Evolutionary conservation across 768 basidiomycete genomes (phyloP).

Genomic region (Lactarius trivialis): DNA sequence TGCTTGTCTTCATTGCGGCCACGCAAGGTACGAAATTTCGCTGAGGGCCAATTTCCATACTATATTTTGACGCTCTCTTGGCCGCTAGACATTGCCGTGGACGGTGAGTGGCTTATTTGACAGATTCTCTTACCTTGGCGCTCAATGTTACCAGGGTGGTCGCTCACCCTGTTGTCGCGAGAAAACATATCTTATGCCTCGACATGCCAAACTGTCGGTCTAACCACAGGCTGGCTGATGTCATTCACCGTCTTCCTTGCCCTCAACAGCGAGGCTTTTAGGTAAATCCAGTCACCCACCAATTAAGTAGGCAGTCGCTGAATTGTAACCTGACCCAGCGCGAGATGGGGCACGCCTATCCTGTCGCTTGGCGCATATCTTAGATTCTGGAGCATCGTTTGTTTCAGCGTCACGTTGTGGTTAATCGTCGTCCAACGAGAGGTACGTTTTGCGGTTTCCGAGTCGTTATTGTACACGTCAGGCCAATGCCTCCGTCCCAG

Average conservation of each 20-base stretch:
- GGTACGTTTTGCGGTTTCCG: slow-evolving; percentile 39
- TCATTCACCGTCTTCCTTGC: slow-evolving; percentile 98
- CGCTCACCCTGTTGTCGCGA: slow-evolving; percentile 78
- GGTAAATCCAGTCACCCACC: slow-evolving; percentile 36
- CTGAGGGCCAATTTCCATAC: background rate
- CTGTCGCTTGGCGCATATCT: slow-evolving; percentile 73
- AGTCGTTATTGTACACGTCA: background rate
- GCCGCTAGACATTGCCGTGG: slow-evolving; percentile 90
- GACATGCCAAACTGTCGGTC: slow-evolving; percentile 94
- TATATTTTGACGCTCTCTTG: slow-evolving; percentile 21
- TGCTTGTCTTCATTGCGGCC: slow-evolving; percentile 92
- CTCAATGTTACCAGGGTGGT: slow-evolving; percentile 49
- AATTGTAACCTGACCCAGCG: slow-evolving; percentile 31
- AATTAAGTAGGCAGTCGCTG: slow-evolving; percentile 2
- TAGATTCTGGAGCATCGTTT: slow-evolving; percentile 77
- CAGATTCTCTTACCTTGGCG: slow-evolving; percentile 33
- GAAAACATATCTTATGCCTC: slow-evolving; percentile 95
- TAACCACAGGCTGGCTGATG: slow-evolving; percentile 92
- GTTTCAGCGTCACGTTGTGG: slow-evolving; percentile 82
- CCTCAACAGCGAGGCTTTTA: slow-evolving; percentile 90
- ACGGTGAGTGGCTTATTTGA: slow-evolving; percentile 51
- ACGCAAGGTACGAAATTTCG: slow-evolving; percentile 69
- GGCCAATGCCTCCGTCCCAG: slow-evolving; percentile 33
- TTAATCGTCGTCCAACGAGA: slow-evolving; percentile 84
- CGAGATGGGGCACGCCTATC: slow-evolving; percentile 71